Base-by-base conservation (phyloP, 2,329 filamentous ascomycete species). In the Neobulgaria alba region DNA sequence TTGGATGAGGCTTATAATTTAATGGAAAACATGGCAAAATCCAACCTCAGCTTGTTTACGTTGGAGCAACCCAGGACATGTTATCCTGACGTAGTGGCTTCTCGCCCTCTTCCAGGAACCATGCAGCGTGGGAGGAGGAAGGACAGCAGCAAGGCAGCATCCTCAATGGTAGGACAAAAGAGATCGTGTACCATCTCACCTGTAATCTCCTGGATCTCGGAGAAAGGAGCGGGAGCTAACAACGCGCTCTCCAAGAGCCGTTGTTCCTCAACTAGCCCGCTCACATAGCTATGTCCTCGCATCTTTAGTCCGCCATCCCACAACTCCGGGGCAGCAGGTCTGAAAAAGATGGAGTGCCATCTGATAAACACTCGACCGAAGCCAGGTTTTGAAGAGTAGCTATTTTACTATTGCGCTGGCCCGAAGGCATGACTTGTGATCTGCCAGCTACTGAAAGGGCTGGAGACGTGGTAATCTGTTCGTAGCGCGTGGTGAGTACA, bases 261-360 rank as follows among this genome's bases (percentile, higher is more conserved):
- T n/a, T n/a, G n/a, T n/a, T n/a, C n/a, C n/a, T n/a, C n/a, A n/a
- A n/a, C n/a, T n/a, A n/a, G n/a, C 16, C 20, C 29, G 15, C 29
- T 20, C 32, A 26, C 23, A 26, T 7, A 26, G 33, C 10, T 19
- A 60, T 73, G 68, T 74, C 62, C 64, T 69, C 69, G 54, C 65
- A 66, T 68, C 69, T 67, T 70, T 74, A 75, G 71, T 74, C 71
- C 67, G 64, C 62, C 63, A 61, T 63, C 64, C 67, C 62, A 69
- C 61, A 60, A 59, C 69, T 72, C 57, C 46, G 60, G 62, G 56
- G 63, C 54, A 59, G 63, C 67, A 72, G 71, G 64, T 74, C 71
- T 72, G 71, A 72, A 64, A 71, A 63, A 63, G 68, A 68, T 44
- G 48, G 49, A 54, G 50, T 36, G 45, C 35, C 29, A 38, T 42